Base-by-base conservation (phyloP, 352 stramenopile species). In the Pythium guiyangense region DNA sequence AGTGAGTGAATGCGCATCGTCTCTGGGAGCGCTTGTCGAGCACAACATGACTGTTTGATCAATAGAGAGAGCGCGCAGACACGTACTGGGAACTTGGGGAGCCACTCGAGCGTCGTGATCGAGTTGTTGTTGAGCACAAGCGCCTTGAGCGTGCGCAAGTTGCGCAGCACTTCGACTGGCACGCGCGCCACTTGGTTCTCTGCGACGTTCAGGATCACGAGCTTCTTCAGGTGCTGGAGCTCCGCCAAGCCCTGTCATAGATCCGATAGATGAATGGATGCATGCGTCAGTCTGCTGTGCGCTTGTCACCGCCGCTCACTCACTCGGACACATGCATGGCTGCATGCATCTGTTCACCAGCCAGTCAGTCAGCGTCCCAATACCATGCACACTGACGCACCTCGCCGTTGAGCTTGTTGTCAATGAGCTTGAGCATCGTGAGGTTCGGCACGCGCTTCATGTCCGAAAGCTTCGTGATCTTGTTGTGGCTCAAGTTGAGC, bases 51-150 rank as follows among this genome's bases (percentile, higher is more conserved):
- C 40, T 9, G 17, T 25, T 17, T 11, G 17, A 40, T 40, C 22
- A 12, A 49, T 2, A 47, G 18, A 47, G 2, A 11, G 8, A 49
- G 18, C 6, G 44, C 22, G n/a, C 25, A 37, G 8, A 18, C n/a
- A 54, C 57, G 25, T 54, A 76, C 74, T 20, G 79, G 71, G 29
- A 94, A 64, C 51, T 82, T 84, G 0, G 85, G 85, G 22, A 94
- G 53, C 85, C 85, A 94, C 45, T 93, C 85, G n/a, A 94, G 60
- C 26, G 81, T 76, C 34, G 77, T 83, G 48, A 94, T 92, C 35
- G 74, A 64, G 63, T 94, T 94, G 62, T 89, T 90, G 61, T 92
- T 94, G 20, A 94, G 73, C 57, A 94, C 79, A 2, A 92, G 72
- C 49, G 79, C 85, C 61, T 93, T 93, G 45, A 94, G 73, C 31